A percentile compares a stretch with the other conserved stretches of the same genome.
These are phyloP conservation scores for Haplosporangium gracile DNA, from an alignment of 192 early-diverging fungal species.

Conservation along the genomic window DNA sequence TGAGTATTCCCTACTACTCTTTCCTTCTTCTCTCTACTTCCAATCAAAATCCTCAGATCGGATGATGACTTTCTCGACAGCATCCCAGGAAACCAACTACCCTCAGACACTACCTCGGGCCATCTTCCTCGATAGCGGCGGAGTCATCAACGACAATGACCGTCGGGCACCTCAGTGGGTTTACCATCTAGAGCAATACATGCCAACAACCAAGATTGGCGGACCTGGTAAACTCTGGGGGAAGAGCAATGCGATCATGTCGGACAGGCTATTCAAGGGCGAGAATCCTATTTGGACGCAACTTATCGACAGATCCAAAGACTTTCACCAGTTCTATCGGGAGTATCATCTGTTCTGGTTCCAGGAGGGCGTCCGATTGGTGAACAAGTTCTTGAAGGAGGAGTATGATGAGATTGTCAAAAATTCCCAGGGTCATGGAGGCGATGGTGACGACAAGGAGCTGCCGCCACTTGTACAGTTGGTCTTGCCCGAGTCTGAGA, in stretches of 20 bases:
- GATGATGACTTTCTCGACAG: not conserved
- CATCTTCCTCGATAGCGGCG: slow-evolving; percentile 52
- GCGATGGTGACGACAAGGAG: not conserved
- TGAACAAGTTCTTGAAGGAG: slow-evolving; percentile 22
- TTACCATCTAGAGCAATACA: slow-evolving; percentile 13
- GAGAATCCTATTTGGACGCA: slow-evolving; percentile 3
- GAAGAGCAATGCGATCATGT: slow-evolving; percentile 7
- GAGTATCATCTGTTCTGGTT: slow-evolving; percentile 26
- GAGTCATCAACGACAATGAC: slow-evolving; percentile 41
- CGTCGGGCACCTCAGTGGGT: slow-evolving; percentile 38
- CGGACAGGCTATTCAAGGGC: slow-evolving; percentile 8
- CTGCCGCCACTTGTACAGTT: not conserved
- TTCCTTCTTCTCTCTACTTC: not conserved
- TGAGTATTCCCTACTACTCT: not conserved
- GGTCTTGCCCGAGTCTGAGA: slow-evolving; percentile 24
- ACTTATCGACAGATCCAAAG: not conserved
- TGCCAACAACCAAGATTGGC: slow-evolving; percentile 17
- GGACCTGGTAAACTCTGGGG: slow-evolving; percentile 38
- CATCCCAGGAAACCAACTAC: not conserved
- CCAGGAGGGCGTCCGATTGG: not conserved
- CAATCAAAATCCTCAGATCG: not conserved
- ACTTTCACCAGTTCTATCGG: slow-evolving; percentile 17
- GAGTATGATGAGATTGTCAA: slow-evolving; percentile 11
- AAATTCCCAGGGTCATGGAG: not conserved
- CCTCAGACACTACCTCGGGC: slow-evolving; percentile 10